Evolutionary conservation across 345 rosid species (phyloP), one percentile per base, ranked within the genome.

Genomic region (Mangifera indica): DNA sequence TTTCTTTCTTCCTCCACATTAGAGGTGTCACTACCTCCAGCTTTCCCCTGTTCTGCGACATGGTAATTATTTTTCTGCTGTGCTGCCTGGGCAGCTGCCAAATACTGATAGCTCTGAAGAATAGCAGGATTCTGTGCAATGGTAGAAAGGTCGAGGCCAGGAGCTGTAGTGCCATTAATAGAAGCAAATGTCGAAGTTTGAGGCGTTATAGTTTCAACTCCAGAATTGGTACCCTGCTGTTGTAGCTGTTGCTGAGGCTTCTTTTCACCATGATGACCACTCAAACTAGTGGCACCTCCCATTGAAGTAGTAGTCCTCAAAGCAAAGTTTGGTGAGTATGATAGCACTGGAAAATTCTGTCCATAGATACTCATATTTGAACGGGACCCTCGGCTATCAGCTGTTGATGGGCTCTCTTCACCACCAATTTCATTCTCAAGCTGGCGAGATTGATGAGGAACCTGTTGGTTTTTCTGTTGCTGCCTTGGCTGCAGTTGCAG

Each of bases 101-200:
- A 77, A 54, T 87, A 67, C 49, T 85, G 89, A 81, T 82, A 86
- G 62, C 79, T 75, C 72, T 96, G 98, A 60, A 93, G 83, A 76
- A 89, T 70, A 64, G 97, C 78, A 69, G 90, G 96, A 82, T 82
- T 91, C n/a, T 85, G 96, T 11, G 93, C 76, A 51, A 91, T 73
- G 55, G 94, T 83, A 20, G 98, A 86, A 54, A 95, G 86, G 77
- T 92, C 96, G 48, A 92, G 66, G 68, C 88, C 72, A 29, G 87
- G 82, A 74, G 85, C 72, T 63, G 82, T 13, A 15, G 87, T 78
- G 63, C 96, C 93, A 76, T 81, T 89, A 40, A 88, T 78, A 26
- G 97, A 77, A 21, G 91, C 81, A 83, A 89, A 89, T 21, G 99
- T 87, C 96, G 93, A 91, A 70, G 97, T 84, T 79, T 83, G 98